Conservation (phyloP, 371 early-diverging fungal genomes). For the Mortierella sp. region DNA sequence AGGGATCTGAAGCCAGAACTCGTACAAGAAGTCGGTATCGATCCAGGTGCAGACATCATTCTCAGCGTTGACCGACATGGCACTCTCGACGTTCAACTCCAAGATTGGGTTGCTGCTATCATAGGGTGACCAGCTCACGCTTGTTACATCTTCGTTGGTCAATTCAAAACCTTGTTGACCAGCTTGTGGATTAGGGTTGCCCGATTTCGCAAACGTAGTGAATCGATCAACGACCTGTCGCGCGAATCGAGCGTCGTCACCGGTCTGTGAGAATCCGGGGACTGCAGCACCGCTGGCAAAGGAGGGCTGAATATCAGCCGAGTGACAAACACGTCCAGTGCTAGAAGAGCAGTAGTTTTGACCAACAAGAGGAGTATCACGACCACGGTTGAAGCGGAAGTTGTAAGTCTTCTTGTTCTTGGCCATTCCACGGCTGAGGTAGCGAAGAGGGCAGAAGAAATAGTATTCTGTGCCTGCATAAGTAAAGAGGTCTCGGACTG, state of each 20-base stretch:
- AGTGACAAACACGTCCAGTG: slow-evolving; percentile 47
- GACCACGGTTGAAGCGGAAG: slow-evolving; percentile 45
- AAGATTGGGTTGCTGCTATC: slow-evolving; percentile 24
- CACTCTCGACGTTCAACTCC: slow-evolving; percentile 37
- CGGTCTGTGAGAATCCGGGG: slow-evolving; percentile 34
- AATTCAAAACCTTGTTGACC: slow-evolving; percentile 21
- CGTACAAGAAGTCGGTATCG: slow-evolving; percentile 39
- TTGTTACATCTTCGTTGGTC: slow-evolving; percentile 32
- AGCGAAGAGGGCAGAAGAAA: slow-evolving; percentile 45
- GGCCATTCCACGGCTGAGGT: slow-evolving; percentile 45
- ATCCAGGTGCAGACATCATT: slow-evolving; percentile 33
- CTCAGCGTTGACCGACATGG: slow-evolving; percentile 20
- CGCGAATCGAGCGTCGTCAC: slow-evolving; percentile 48
- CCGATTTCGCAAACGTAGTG: slow-evolving; percentile 44
- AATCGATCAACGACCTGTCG: slow-evolving; percentile 41
- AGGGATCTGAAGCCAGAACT: slow-evolving; percentile 40
- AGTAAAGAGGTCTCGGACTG: slow-evolving; percentile 36
- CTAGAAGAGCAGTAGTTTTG: slow-evolving; percentile 25
- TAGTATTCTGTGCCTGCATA: slow-evolving; percentile 32
- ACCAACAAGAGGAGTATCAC: slow-evolving; percentile 45
- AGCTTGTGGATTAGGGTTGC: slow-evolving; percentile 35
- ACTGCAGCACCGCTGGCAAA: slow-evolving; percentile 40
- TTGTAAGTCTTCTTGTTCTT: slow-evolving; percentile 30
- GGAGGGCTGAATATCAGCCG: slow-evolving; percentile 38
- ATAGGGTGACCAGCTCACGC: slow-evolving; percentile 29